These are phyloP conservation scores for Paxillus rubicundulus DNA, from an alignment of 768 basidiomycete species.

Conservation along the genomic window DNA sequence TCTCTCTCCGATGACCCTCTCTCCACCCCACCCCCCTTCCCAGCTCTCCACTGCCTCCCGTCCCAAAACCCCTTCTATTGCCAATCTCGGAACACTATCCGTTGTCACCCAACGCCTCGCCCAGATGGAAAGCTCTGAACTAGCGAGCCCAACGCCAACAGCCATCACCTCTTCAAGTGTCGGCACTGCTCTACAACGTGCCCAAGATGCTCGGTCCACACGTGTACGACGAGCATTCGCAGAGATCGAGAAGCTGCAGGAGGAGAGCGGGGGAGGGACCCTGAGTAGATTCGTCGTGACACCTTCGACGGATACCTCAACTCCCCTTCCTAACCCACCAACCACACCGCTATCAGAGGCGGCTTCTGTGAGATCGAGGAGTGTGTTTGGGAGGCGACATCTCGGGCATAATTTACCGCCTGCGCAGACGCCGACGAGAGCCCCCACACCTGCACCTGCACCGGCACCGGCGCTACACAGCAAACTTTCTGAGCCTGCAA, in stretches of 20 bases:
- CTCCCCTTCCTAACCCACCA: constrained; percentile 21
- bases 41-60: constrained; percentile 28
- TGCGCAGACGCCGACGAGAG: constrained; percentile 4
- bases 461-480: constrained; percentile 9
- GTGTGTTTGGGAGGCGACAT: constrained; percentile 19
- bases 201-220: constrained; percentile 15
- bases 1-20: constrained; percentile 19
- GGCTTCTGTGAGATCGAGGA: constrained; percentile 15
- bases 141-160: constrained; percentile 18
- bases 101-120: constrained; percentile 67
- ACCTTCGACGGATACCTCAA: constrained; percentile 23
- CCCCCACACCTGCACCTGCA: neutral
- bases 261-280: neutral
- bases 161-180: constrained; percentile 20
- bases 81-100: constrained; percentile 57
- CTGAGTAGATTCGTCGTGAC: constrained; percentile 5
- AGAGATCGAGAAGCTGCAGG: constrained; percentile 24
- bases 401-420: neutral
- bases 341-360: constrained; percentile 6
- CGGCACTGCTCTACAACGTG: constrained; percentile 23
- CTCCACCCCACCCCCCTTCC: constrained; percentile 24
- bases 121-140: constrained; percentile 45
- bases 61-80: constrained; percentile 55
- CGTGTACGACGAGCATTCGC: constrained; percentile 18
- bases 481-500: constrained; percentile 20